Evolutionary conservation across 176 grass and related monocot genomes (phyloP).

Genomic region (Carex littledalei): DNA sequence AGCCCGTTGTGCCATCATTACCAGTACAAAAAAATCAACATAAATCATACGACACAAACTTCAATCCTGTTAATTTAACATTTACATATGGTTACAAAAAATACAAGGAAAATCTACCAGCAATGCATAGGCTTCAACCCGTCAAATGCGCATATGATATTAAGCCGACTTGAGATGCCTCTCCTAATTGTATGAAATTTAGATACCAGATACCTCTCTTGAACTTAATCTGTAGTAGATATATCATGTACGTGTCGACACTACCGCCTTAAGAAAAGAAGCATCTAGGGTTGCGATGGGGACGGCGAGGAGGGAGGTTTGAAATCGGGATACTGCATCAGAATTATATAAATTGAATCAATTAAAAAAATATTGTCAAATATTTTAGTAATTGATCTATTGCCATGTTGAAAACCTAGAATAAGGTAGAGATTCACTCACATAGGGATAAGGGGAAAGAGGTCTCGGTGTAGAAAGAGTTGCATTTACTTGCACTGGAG

Average conservation of each 20-base stretch:
- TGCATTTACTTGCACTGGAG: constrained; percentile 29
- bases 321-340: constrained; percentile 78
- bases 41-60: not conserved
- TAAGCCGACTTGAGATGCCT: not conserved
- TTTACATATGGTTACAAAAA: constrained; percentile 8
- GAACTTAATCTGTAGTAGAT: not conserved
- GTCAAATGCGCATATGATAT: not conserved
- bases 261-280: not conserved
- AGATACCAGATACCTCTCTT: constrained; percentile 6
- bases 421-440: constrained; percentile 20
- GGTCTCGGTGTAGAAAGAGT: constrained; percentile 28
- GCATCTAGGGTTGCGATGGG: constrained; percentile 50
- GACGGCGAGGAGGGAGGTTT: constrained; percentile 87
- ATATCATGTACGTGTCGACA: not conserved
- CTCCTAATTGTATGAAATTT: constrained; percentile 6
- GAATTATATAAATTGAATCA: constrained; percentile 14
- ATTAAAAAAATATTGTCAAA: not conserved
- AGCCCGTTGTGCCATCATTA: not conserved
- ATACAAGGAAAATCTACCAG: constrained; percentile 1
- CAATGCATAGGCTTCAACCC: not conserved
- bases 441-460: constrained; percentile 78
- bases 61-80: constrained; percentile 1
- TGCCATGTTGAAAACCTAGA: not conserved
- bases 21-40: constrained; percentile 8
- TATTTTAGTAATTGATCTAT: too few relatives aligned